phyloP scores from a whole-genome alignment of 2,329 filamentous ascomycete species.

The Lecanicillium sp. region DNA sequence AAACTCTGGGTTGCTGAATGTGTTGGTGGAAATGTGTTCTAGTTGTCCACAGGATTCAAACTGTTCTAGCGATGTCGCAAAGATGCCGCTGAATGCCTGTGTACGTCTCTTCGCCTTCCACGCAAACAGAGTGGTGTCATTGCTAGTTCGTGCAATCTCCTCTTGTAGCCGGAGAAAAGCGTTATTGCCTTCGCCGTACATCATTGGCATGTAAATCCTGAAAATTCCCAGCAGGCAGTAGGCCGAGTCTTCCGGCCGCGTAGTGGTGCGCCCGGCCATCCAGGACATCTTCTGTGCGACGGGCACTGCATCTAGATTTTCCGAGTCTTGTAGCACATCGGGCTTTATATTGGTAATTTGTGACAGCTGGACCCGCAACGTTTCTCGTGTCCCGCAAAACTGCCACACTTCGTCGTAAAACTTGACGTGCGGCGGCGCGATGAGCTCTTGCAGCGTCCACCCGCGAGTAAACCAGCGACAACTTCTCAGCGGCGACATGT shows the following conservation, averaged over 20 bases:
- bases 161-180: conserved; percentile 13
- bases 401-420: conserved; percentile 17
- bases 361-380: conserved; percentile 9
- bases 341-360: conserved; percentile 11
- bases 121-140: conserved; percentile 10
- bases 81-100: conserved; percentile 5
- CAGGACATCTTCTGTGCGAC: conserved; percentile 10
- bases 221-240: conserved; percentile 20
- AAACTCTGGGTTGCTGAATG: conserved; percentile 9
- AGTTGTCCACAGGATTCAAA: conserved; percentile 3
- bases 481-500: conserved; percentile 8
- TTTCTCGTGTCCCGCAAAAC: conserved; percentile 13
- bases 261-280: conserved; percentile 13
- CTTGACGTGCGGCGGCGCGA: conserved; percentile 15
- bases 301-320: background rate
- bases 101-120: conserved; percentile 3
- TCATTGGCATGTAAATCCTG: conserved; percentile 18
- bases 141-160: conserved; percentile 7
- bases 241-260: conserved; percentile 14
- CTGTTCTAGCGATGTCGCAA: conserved; percentile 1
- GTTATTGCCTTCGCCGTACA: conserved; percentile 17
- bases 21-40: conserved; percentile 4
- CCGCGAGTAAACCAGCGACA: conserved; percentile 17
- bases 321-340: conserved; percentile 6
- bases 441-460: conserved; percentile 20